Conservation (phyloP, 2,329 filamentous ascomycete species). For the Daldinia sp. region DNA sequence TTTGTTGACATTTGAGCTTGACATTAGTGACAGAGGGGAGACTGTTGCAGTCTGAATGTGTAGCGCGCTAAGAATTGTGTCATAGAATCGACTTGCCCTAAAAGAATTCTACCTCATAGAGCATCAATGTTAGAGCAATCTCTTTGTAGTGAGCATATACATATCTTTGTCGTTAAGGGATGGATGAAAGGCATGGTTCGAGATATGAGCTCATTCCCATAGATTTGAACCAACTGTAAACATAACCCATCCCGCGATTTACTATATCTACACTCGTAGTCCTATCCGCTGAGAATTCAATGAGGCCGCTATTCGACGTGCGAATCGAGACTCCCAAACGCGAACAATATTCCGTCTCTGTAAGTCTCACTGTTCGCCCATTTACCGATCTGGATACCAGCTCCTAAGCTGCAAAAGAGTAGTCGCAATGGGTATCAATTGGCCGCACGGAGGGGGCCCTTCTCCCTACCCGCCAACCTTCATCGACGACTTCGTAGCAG, state of each 20-base stretch:
- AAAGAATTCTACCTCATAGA: background rate
- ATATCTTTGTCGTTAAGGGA: background rate
- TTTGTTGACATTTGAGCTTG: background rate
- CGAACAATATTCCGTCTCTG: background rate
- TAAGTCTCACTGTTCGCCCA: no score
- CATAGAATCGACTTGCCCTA: background rate
- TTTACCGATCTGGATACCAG: background rate
- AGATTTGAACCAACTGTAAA: background rate
- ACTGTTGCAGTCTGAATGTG: background rate
- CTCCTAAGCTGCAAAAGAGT: background rate
- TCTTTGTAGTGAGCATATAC: background rate
- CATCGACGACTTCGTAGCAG: background rate
- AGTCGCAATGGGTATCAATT: background rate
- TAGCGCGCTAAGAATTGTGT: background rate
- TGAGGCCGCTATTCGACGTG: background rate
- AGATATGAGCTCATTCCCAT: background rate
- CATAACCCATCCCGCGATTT: background rate
- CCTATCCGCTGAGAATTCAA: background rate
- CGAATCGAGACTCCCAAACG: background rate
- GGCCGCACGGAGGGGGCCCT: conserved; percentile 1
- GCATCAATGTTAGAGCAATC: background rate
- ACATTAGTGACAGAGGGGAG: background rate
- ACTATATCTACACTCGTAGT: background rate
- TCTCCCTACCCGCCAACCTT: background rate
- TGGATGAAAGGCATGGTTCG: background rate